These are phyloP conservation scores for Botrytis elliptica DNA, from an alignment of 2,329 filamentous ascomycete genomes.

Conservation along the genomic window DNA sequence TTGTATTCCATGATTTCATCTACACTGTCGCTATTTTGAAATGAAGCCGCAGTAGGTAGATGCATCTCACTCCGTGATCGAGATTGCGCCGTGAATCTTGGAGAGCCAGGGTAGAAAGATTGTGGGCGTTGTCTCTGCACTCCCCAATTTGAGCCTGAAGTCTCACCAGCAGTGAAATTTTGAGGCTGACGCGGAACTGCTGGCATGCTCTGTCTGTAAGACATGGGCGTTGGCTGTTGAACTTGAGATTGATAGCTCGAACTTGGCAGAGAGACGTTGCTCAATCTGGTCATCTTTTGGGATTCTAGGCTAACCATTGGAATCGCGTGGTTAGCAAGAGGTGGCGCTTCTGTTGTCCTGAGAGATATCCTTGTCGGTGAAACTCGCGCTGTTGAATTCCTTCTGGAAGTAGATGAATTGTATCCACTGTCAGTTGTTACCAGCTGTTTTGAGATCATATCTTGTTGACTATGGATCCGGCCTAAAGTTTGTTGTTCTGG, in stretches of 20 bases:
- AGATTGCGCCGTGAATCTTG: constrained; percentile 32
- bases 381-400: constrained; percentile 23
- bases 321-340: constrained; percentile 18
- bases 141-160: constrained; percentile 22
- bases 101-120: constrained; percentile 23
- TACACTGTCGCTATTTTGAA: constrained; percentile 29
- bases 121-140: constrained; percentile 23
- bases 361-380: constrained; percentile 23
- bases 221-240: constrained; percentile 15
- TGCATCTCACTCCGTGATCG: constrained; percentile 26
- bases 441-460: constrained; percentile 42
- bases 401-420: constrained; percentile 55
- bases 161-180: background rate
- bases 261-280: background rate
- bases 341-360: constrained; percentile 19
- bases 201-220: constrained; percentile 24
- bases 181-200: background rate
- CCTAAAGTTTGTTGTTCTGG: constrained; percentile 1
- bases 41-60: constrained; percentile 26
- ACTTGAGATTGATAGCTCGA: constrained; percentile 7
- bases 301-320: constrained; percentile 11
- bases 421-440: constrained; percentile 62
- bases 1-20: constrained; percentile 32
- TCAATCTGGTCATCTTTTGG: constrained; percentile 10
- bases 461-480: constrained; percentile 21